Evolutionary conservation across 192 early-diverging fungal species (phyloP), one percentile per base, ranked within the genome.

Genomic region (Umbelopsis isabellina): DNA sequence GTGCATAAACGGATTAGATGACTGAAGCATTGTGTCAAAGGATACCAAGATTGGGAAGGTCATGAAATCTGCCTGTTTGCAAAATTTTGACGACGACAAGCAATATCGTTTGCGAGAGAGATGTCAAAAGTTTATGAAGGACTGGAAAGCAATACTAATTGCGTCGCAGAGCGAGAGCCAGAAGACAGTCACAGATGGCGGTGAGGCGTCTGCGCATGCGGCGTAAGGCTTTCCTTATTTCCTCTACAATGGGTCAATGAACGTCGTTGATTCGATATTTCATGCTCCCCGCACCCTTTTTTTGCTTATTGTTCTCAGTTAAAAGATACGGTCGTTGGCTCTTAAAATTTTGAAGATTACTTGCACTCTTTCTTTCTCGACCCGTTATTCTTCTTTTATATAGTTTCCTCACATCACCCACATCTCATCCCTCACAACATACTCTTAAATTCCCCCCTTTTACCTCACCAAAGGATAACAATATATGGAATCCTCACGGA

Each of bases 41-140:
- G 65, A 76, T 45, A 80, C 79, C 65, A 80, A 80, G 71, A 73
- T 80, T 70, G 79, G 74, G 23, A 80, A 76, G 49, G 79, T 80
- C 5, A 65, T 80, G 37, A 80, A 80, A 51, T 65, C 65, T 35
- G 79, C 65, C 20, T 76, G 74, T 44, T 48, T 53, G 10, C 71
- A 75, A 47, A n/a, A 66, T 30, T 80, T 67, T 22, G 74, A 50
- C 12, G 55, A 67, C 9, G 79, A 80, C 30, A 52, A 68, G 27
- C 65, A 73, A 44, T 73, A 70, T 52, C 49, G 67, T 21, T 50
- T 80, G 9, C 50, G 70, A 22, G 68, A 76, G 50, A 71, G 79
- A 7, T 75, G 71, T 44, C 71, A 72, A 21, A 20, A 67, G 16
- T 61, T 76, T 45, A 76, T 80, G 74, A 72, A 52, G 51, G 69